phyloP scores from a whole-genome alignment of 345 rosid genomes.

The Salix udensis region DNA sequence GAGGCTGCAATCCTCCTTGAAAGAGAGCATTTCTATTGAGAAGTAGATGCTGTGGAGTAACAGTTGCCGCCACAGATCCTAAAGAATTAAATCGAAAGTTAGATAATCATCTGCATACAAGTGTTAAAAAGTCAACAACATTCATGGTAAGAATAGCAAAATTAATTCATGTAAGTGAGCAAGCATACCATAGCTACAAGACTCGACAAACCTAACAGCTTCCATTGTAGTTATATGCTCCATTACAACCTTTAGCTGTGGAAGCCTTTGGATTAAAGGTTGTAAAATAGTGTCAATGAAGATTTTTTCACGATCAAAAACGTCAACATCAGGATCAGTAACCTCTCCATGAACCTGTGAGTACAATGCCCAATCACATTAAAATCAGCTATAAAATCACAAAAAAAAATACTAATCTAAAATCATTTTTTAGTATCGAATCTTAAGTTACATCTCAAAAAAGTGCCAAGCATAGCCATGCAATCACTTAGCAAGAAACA shows the following conservation, averaged over 20 bases:
- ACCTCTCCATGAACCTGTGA: conserved; percentile 96
- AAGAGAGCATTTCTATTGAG: conserved; percentile 86
- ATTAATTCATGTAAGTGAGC: neutral
- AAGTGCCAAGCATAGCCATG: neutral
- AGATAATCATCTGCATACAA: neutral
- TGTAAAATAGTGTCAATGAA: conserved; percentile 72
- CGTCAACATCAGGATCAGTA: conserved; percentile 70
- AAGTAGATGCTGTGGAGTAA: conserved; percentile 93
- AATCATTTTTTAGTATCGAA: neutral
- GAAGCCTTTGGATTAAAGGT: conserved; percentile 71
- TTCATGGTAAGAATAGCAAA: neutral
- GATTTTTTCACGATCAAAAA: conserved; percentile 87
- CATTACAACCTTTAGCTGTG: conserved; percentile 76
- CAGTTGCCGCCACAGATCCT: conserved; percentile 86
- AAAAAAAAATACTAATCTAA: neutral
- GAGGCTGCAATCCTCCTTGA: conserved; percentile 93
- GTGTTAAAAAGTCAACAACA: neutral
- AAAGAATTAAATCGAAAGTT: conserved; percentile 10
- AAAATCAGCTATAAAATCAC: neutral
- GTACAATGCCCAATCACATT: conserved; percentile 1
- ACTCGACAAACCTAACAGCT: conserved; percentile 78
- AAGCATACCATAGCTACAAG: conserved; percentile 67
- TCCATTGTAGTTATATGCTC: conserved; percentile 91
- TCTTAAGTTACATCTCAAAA: neutral
- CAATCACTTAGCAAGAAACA: neutral